These are phyloP conservation scores for Hymenoscyphus fructigenus DNA, from an alignment of 2,329 filamentous ascomycete genomes.

Conservation along the genomic window DNA sequence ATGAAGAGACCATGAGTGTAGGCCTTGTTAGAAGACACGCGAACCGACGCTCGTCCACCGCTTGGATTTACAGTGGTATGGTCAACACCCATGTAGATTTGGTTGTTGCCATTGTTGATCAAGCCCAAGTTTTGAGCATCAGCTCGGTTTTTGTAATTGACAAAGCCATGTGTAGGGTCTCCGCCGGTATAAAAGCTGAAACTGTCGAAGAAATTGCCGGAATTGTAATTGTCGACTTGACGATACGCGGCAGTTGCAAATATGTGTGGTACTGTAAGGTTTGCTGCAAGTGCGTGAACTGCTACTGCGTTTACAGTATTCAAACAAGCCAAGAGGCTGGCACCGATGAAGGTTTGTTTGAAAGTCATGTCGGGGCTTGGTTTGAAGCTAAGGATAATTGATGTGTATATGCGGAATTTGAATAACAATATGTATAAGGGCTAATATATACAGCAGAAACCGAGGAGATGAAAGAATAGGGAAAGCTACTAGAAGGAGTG, in stretches of 20 bases:
- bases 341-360: slow-evolving; percentile 9
- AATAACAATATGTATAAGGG: slow-evolving; percentile 2
- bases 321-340: slow-evolving; percentile 16
- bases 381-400: neutral
- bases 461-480: neutral
- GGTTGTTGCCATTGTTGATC: slow-evolving; percentile 54
- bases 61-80: slow-evolving; percentile 52
- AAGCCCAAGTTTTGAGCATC: slow-evolving; percentile 56
- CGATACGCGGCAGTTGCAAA: slow-evolving; percentile 17
- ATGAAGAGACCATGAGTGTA: slow-evolving; percentile 70
- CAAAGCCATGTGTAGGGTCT: slow-evolving; percentile 68
- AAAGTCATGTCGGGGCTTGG: slow-evolving; percentile 11
- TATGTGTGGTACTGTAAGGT: slow-evolving; percentile 16
- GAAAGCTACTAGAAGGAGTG: slow-evolving; percentile 6
- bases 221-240: slow-evolving; percentile 42
- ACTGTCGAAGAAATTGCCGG: slow-evolving; percentile 45
- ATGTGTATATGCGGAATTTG: neutral
- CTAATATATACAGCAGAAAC: slow-evolving; percentile 12
- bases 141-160: slow-evolving; percentile 54
- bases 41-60: slow-evolving; percentile 58
- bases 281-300: slow-evolving; percentile 13
- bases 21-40: slow-evolving; percentile 61
- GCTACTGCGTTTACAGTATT: slow-evolving; percentile 13
- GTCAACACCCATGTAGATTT: slow-evolving; percentile 70
- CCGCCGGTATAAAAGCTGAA: slow-evolving; percentile 51